Evolutionary conservation across 1,139 yeast species (phyloP).

Genomic region (Candida dubliniensis): DNA sequence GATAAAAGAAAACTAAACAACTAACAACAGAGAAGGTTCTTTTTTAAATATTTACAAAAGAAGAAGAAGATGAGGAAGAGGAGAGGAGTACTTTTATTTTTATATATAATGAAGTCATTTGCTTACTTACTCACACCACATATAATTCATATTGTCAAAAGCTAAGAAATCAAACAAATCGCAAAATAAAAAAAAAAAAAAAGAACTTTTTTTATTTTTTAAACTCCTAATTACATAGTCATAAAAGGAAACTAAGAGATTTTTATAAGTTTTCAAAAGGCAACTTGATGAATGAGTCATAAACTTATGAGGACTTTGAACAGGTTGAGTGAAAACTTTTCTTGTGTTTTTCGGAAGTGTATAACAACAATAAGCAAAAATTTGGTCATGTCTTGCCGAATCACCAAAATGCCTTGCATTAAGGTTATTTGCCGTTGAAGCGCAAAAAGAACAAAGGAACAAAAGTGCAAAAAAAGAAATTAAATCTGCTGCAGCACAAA

Average conservation of each 20-base stretch:
- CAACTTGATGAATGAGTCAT: conserved; percentile 7
- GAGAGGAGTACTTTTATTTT: not conserved
- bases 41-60: not conserved
- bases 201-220: too few relatives aligned
- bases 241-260: conserved; percentile 4
- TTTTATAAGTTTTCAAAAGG: conserved; percentile 6
- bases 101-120: not conserved
- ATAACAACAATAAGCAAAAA: not conserved
- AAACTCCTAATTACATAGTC: not conserved
- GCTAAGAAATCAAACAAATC: too few relatives aligned
- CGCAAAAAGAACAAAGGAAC: not conserved
- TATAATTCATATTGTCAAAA: too few relatives aligned
- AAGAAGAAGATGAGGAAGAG: not conserved
- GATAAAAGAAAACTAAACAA: not conserved
- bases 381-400: not conserved
- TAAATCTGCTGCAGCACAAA: not conserved
- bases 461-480: not conserved
- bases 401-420: not conserved
- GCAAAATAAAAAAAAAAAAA: too few relatives aligned
- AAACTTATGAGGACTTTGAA: not conserved
- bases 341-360: too few relatives aligned
- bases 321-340: too few relatives aligned
- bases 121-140: too few relatives aligned
- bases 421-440: not conserved
- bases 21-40: not conserved